These are phyloP conservation scores for Starmera quercuum DNA, from an alignment of 805 yeast species.

Conservation along the genomic window DNA sequence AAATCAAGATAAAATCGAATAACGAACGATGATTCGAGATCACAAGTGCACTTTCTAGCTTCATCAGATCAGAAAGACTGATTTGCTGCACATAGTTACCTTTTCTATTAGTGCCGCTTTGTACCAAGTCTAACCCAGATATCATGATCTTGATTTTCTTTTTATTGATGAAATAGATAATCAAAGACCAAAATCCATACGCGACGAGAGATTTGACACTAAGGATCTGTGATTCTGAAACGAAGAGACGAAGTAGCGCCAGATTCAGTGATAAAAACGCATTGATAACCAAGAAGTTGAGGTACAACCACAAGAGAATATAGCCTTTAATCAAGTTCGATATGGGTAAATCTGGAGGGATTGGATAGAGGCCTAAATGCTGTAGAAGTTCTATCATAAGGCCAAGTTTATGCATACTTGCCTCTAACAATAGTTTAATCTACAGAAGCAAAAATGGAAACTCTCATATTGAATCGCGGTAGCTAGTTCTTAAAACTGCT, in stretches of 20 bases:
- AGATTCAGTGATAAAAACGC: neutral
- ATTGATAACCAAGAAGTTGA: neutral
- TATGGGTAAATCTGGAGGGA: neutral
- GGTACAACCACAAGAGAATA: neutral
- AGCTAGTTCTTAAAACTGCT: no score
- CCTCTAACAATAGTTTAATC: no score
- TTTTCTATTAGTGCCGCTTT: no score
- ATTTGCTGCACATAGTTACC: neutral
- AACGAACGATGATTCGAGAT: slow-evolving; percentile 60
- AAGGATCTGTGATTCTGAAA: neutral
- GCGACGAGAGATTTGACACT: neutral
- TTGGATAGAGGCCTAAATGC: slow-evolving; percentile 3
- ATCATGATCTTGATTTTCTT: slow-evolving; percentile 18
- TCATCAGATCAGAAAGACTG: neutral
- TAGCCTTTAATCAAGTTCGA: slow-evolving; percentile 1
- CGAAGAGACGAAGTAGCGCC: neutral
- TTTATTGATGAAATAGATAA: slow-evolving; percentile 15
- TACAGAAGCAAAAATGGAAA: no score
- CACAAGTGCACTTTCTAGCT: slow-evolving; percentile 26
- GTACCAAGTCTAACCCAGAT: slow-evolving; percentile 15
- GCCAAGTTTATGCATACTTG: no score
- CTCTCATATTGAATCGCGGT: no score
- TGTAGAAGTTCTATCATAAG: slow-evolving; percentile 1
- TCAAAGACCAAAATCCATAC: slow-evolving; percentile 11
- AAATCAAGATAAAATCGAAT: slow-evolving; percentile 56